These are phyloP conservation scores for Oryza rufipogon DNA, from an alignment of 176 grass and related monocot species.

Conservation along the genomic window DNA sequence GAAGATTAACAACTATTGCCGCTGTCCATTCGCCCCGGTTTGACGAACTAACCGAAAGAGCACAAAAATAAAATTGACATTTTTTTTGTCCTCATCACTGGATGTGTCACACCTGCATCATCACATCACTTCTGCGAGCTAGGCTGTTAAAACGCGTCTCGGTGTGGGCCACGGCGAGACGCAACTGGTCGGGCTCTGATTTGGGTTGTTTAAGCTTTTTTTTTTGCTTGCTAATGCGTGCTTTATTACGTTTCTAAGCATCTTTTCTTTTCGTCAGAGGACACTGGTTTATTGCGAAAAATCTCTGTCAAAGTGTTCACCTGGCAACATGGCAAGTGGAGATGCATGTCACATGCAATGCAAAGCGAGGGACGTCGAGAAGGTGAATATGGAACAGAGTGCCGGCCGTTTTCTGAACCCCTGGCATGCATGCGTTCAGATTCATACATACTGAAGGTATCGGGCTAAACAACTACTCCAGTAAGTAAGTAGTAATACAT, in stretches of 20 bases:
- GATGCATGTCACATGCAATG: neutral
- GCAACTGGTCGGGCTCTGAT: conserved; percentile 23
- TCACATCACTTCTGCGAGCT: conserved; percentile 38
- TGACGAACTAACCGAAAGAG: conserved; percentile 31
- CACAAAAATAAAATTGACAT: conserved; percentile 3
- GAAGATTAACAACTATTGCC: neutral
- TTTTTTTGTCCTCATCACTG: conserved; percentile 1
- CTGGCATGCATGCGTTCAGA: conserved; percentile 7
- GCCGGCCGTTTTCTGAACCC: neutral
- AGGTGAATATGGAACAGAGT: neutral
- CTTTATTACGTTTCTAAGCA: neutral
- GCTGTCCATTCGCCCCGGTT: neutral
- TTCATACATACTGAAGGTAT: neutral
- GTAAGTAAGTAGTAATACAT: neutral
- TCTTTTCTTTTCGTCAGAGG: neutral
- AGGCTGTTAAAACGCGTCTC: conserved; percentile 74
- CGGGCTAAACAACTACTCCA: neutral
- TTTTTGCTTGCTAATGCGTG: neutral
- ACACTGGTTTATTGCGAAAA: neutral
- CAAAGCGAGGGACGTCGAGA: neutral
- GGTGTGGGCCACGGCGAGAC: conserved; percentile 36
- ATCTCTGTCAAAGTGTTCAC: neutral
- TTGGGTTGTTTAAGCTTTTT: neutral
- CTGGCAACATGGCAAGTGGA: neutral
- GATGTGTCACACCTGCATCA: conserved; percentile 15